Conservation (phyloP, 805 yeast genomes). For the Tetrapisispora iriomotensis region DNA sequence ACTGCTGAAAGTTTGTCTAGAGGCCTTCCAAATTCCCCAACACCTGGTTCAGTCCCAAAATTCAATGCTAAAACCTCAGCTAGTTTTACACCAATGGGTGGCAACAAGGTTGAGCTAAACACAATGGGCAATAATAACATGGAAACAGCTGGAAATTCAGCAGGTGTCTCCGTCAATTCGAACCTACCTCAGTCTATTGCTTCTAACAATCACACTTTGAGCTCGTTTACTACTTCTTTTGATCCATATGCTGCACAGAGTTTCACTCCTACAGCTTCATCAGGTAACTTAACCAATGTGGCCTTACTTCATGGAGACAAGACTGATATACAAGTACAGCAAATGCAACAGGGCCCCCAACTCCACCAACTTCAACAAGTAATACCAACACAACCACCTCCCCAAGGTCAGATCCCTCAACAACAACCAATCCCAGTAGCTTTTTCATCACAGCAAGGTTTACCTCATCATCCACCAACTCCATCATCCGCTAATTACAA, state of each 20-base stretch:
- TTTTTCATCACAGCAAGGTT: background rate
- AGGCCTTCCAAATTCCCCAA: slow-evolving; percentile 3
- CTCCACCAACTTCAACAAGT: no score
- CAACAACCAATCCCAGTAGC: slow-evolving; percentile 1
- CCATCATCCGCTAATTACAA: background rate
- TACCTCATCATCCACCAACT: background rate
- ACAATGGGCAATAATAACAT: background rate
- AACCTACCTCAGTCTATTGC: slow-evolving; percentile 2
- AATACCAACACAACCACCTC: no score
- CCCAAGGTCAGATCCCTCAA: background rate
- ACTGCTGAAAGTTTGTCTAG: background rate
- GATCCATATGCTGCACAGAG: slow-evolving; percentile 26
- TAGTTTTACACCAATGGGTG: slow-evolving; percentile 39
- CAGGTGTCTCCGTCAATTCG: background rate
- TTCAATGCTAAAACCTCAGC: slow-evolving; percentile 48
- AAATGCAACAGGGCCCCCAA: no score
- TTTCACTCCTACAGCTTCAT: slow-evolving; percentile 22
- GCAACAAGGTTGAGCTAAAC: slow-evolving; percentile 6
- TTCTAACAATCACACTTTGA: slow-evolving; percentile 1
- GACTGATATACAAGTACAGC: background rate
- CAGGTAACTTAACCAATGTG: slow-evolving; percentile 14
- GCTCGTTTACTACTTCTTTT: slow-evolving; percentile 18
- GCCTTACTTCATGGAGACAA: background rate
- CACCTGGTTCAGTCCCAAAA: slow-evolving; percentile 21
- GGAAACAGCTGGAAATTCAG: background rate